Percentiles rank a stretch among this genome's conserved stretches.
phyloP scores from a whole-genome alignment of 1,284 basidiomycete genomes.

The Fistulina hepatica region DNA sequence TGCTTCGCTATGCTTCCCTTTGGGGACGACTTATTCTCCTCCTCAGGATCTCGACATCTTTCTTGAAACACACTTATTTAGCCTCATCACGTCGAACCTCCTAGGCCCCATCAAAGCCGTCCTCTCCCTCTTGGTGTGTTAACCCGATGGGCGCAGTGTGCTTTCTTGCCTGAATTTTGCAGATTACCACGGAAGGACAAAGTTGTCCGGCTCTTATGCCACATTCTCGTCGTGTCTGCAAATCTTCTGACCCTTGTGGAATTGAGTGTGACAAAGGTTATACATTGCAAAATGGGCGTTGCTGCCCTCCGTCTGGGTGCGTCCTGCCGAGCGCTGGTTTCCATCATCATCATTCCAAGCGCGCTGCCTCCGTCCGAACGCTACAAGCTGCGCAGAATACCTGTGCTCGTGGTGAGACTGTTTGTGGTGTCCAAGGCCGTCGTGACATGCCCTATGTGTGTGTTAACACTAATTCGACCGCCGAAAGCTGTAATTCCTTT shows the following conservation, averaged over 20 bases:
- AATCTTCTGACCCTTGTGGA: neutral
- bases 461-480: neutral
- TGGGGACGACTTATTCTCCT: neutral
- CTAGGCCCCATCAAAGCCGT: neutral
- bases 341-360: neutral
- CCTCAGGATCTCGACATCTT: conserved; percentile 1
- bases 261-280: neutral
- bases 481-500: neutral
- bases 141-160: neutral
- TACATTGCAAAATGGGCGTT: neutral
- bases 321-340: neutral
- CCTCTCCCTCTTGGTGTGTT: neutral
- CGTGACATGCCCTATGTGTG: neutral
- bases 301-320: neutral
- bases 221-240: neutral
- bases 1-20: neutral
- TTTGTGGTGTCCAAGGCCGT: neutral
- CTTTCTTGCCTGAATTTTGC: neutral
- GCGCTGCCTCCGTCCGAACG: neutral
- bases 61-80: neutral
- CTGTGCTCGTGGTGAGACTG: neutral
- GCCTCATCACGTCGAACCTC: neutral
- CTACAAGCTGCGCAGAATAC: neutral
- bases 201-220: neutral
- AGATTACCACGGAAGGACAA: neutral